Evolutionary conservation across 176 grass and related monocot species (phyloP), one percentile per base, ranked within the genome.

Genomic region (Panicum miliaceum): DNA sequence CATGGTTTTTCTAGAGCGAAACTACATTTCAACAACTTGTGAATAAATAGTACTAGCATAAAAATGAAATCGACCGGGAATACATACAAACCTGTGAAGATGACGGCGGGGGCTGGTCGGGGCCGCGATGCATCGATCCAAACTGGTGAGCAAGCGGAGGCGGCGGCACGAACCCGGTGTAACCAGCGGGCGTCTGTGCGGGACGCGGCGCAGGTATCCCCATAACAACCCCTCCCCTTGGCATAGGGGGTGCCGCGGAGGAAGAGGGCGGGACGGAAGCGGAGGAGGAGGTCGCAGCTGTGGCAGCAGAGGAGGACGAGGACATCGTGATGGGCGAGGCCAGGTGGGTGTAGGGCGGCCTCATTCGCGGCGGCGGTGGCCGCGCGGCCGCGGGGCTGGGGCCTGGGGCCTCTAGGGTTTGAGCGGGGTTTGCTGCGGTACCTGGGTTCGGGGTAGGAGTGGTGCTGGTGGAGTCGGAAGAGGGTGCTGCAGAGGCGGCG

Each of bases 131-230:
- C 68, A 88, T 60, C 13, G 87, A 61, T 79, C 79, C 75, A 64
- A 94, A 92, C 50, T 91, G 90, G 19, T 92, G 87, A 34, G 73
- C 73, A 71, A 94, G 90, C 35, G 93, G 42, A 18, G 82, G 82
- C 22, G 90, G 86, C 12, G 93, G 90, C 47, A 87, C 78, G 25
- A 94, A 92, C 11, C 90, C 74, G 11, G 88, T 78, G 71, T 89
- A 80, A 22, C 85, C 78, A 45, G 85, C 61, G 18, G 93, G 79
- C 10, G 86, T 81, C 82, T 87, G 89, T 71, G 59, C 46, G 34
- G 84, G 64, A 26, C 90, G 92, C 8, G 89, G 73, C 10, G 93
- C 79, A 1, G 93, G 90, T 62, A 88, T 15, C 3, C 85, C 90
- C 22, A 88, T 26, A 60, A 81, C 79, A 11, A 88, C 79, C 11